These are phyloP conservation scores for Aspergillus pseudoterreus DNA, from an alignment of 2,329 filamentous ascomycete species.

Conservation along the genomic window DNA sequence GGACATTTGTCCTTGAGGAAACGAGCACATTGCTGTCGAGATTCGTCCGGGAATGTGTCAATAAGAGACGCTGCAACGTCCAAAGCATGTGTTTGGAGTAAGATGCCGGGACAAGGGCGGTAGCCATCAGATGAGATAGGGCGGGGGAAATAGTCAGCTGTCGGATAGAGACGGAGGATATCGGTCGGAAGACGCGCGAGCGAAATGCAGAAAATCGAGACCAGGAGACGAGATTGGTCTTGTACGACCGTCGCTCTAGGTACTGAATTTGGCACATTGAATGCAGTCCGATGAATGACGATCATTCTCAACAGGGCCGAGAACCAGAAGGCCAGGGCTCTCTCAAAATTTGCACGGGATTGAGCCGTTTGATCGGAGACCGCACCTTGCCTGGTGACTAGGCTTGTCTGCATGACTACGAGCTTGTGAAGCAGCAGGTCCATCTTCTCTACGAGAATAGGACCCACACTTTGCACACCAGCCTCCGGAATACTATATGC, in stretches of 20 bases:
- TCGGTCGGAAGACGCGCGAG: constrained; percentile 35
- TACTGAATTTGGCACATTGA: constrained; percentile 23
- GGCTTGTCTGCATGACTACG: constrained; percentile 25
- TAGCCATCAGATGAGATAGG: constrained; percentile 18
- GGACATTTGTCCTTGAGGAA: constrained; percentile 43
- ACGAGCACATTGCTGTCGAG: constrained; percentile 39
- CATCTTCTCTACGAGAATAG: constrained; percentile 39
- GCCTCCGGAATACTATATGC: constrained; percentile 34
- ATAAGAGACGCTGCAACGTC: constrained; percentile 44
- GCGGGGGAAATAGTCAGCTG: constrained; percentile 28
- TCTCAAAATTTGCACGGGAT: constrained; percentile 25
- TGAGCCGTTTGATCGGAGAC: constrained; percentile 11
- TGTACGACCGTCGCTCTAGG: constrained; percentile 23
- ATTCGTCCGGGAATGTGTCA: constrained; percentile 44
- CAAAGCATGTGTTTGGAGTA: constrained; percentile 39
- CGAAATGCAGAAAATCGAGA: constrained; percentile 39
- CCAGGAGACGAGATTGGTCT: constrained; percentile 35
- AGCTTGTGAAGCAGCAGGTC: constrained; percentile 36
- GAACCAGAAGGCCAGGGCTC: constrained; percentile 37
- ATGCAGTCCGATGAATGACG: constrained; percentile 37
- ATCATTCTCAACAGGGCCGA: constrained; percentile 39
- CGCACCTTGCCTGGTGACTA: constrained; percentile 12
- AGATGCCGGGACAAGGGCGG: constrained; percentile 28
- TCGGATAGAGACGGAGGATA: constrained; percentile 27
- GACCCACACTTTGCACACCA: constrained; percentile 28